Base-by-base conservation (phyloP, 1,284 basidiomycete genomes). In the Rhizoctonia solani region DNA sequence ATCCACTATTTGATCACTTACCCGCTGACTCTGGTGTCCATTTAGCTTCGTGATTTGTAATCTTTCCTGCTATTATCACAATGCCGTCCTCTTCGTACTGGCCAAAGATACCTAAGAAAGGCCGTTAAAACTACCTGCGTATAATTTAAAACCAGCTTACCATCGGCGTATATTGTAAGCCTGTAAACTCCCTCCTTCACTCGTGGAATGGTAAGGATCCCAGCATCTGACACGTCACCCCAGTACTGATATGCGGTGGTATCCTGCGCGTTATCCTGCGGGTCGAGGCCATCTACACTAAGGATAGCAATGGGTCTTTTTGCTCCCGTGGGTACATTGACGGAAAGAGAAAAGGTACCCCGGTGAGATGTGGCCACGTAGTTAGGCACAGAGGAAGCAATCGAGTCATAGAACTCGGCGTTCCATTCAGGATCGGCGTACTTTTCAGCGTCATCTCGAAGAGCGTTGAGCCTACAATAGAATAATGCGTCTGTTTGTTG, bases 141-240 rank as follows among this genome's bases (percentile, higher is more conserved):
- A 14, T 49, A 25, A 4, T 21, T 4, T 4, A 49, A 3, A 21
- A 4, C 4, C 19, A 30, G 23, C 59, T 50, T 52, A 49, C 72
- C 72, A 21, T 73, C 73, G 19, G 74, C 75, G 56, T 76, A 75
- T 37, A 74, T 46, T 0, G 75, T 76, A 23, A 76, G 63, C 14
- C 75, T 68, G 42, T 76, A 76, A 5, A 49, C 68, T 9, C 75
- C 75, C 3, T 73, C 74, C 54, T 73, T 73, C 63, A 76, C 71
- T 3, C 74, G 69, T 16, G 69, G 66, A 23, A 76, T 72, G 1
- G 47, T n/a, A n/a, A 74, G 71, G 2, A 23, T 67, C 19, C 75
- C 74, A 53, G 70, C 56, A 16, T 42, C 29, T 19, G 56, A 53
- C 2, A 75, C 59, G 27, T 75, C 68, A 27, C 67, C 69, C 75